These are phyloP conservation scores for Penicillium italicum DNA, from an alignment of 2,329 filamentous ascomycete genomes.

Conservation along the genomic window DNA sequence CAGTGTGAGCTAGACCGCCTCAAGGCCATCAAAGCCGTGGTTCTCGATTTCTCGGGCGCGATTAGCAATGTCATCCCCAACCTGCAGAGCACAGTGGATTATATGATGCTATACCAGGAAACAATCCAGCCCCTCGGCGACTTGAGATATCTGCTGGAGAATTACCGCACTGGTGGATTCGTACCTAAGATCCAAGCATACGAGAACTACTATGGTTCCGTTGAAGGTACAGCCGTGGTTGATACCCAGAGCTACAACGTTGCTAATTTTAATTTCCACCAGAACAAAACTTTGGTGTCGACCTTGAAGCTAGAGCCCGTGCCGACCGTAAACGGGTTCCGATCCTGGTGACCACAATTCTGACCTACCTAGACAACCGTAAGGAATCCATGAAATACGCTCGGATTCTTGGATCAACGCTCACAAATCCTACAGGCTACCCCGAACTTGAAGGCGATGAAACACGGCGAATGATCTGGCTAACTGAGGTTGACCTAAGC, in stretches of 20 bases:
- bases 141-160: conserved; percentile 89
- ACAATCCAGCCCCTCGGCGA: conserved; percentile 93
- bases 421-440: conserved; percentile 56
- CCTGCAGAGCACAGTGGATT: conserved; percentile 90
- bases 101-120: conserved; percentile 99
- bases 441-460: conserved; percentile 96
- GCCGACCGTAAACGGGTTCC: conserved; percentile 95
- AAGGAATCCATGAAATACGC: conserved; percentile 18
- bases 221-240: conserved; percentile 58
- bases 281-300: conserved; percentile 96
- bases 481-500: conserved; percentile 81
- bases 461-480: conserved; percentile 86
- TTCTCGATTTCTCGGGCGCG: conserved; percentile 94
- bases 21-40: conserved; percentile 96
- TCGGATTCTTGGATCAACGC: background rate
- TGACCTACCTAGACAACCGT: conserved; percentile 91
- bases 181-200: conserved; percentile 87
- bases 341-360: conserved; percentile 81
- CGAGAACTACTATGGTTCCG: conserved; percentile 98
- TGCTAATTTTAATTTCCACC: conserved; percentile 17
- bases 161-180: conserved; percentile 92
- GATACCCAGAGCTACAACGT: background rate
- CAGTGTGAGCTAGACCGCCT: conserved; percentile 93
- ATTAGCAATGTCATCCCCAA: conserved; percentile 98
- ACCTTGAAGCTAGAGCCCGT: conserved; percentile 89